Conservation (phyloP, 176 grass and related monocot species). For the Bromus sterilis region DNA sequence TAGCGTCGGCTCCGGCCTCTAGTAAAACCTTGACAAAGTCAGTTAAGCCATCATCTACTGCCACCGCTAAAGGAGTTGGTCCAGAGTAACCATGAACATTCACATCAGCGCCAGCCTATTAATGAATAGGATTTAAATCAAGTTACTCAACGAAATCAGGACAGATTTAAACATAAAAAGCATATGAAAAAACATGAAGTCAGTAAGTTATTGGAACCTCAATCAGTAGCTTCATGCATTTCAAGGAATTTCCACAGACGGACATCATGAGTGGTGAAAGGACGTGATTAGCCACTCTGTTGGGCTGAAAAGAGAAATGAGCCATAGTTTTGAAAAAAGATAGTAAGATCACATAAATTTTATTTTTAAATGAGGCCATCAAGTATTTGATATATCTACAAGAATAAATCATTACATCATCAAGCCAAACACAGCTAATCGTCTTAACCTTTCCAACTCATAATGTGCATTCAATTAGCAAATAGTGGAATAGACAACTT, state of each 20-base stretch:
- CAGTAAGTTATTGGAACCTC: slow-evolving; percentile 9
- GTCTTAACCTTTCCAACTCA: not conserved
- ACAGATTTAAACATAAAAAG: not conserved
- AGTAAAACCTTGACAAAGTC: slow-evolving; percentile 32
- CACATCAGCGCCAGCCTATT: slow-evolving; percentile 44
- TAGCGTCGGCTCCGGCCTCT: slow-evolving; percentile 40
- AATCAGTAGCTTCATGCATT: slow-evolving; percentile 22
- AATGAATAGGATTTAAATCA: not conserved
- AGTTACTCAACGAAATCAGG: not conserved
- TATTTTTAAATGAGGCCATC: not conserved
- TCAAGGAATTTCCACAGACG: slow-evolving; percentile 6
- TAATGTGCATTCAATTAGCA: not conserved
- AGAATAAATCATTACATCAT: not conserved
- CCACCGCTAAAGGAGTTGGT: slow-evolving; percentile 13
- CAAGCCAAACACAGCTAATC: not conserved
- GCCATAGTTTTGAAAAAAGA: not conserved
- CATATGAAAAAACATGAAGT: not conserved
- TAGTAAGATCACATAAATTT: not conserved
- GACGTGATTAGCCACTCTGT: not conserved
- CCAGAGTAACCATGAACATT: slow-evolving; percentile 8
- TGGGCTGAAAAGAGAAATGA: slow-evolving; percentile 17
- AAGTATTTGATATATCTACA: not conserved
- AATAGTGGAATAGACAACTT: slow-evolving; percentile 7
- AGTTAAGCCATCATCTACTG: slow-evolving; percentile 18
- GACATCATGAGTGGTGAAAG: slow-evolving; percentile 26